A percentile compares a stretch with the other conserved stretches of the same genome.
Conservation (phyloP, 768 basidiomycete species). For the Ramaria sp. region DNA sequence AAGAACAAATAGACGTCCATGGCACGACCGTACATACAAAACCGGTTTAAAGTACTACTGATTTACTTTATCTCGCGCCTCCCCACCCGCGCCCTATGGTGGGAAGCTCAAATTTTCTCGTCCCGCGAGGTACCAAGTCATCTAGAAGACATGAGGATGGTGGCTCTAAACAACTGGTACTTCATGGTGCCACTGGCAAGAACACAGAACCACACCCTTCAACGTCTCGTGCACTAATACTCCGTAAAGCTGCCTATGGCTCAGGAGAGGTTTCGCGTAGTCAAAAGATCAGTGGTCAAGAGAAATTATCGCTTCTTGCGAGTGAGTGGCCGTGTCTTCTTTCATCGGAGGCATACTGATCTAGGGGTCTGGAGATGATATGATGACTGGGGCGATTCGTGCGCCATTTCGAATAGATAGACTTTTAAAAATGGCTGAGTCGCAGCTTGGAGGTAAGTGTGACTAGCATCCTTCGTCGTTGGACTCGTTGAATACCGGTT, state of each 20-base stretch:
- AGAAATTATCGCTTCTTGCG: constrained; percentile 71
- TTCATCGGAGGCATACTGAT: not conserved
- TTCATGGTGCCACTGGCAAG: not conserved
- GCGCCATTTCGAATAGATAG: constrained; percentile 54
- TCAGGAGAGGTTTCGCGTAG: constrained; percentile 54
- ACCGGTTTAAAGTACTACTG: not conserved
- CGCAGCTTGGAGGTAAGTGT: constrained; percentile 54
- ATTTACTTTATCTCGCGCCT: not conserved
- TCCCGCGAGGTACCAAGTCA: not conserved
- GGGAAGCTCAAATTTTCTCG: not conserved
- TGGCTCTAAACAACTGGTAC: not conserved
- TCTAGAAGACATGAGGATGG: not conserved
- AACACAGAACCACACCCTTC: constrained; percentile 1
- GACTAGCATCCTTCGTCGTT: not conserved
- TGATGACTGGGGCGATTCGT: constrained; percentile 33
- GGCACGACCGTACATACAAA: not conserved
- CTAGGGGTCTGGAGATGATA: constrained; percentile 28
- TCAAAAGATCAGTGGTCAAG: constrained; percentile 58
- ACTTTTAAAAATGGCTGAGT: constrained; percentile 58
- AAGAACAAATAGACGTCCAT: not conserved
- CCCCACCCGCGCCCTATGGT: not conserved
- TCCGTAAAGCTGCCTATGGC: constrained; percentile 69
- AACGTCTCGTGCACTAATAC: constrained; percentile 60
- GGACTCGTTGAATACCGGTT: constrained; percentile 32
- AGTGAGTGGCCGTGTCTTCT: constrained; percentile 31